These are phyloP conservation scores for Fusarium sacchari DNA, from an alignment of 2,329 filamentous ascomycete genomes.

Conservation along the genomic window DNA sequence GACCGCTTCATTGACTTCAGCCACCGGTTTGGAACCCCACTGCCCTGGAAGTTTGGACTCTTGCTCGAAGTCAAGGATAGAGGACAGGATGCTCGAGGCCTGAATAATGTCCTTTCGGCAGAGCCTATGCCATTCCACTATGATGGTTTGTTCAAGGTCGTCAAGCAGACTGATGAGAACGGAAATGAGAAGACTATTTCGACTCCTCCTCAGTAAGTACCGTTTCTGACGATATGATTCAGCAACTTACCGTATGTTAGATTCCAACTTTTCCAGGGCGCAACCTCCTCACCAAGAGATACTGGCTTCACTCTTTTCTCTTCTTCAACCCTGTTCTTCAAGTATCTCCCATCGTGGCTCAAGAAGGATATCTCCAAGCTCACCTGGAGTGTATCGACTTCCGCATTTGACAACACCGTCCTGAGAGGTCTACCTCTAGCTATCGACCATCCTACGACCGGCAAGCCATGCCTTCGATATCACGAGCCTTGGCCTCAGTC, in stretches of 20 bases:
- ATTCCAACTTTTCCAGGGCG: slow-evolving; percentile 64
- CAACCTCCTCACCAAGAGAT: slow-evolving; percentile 57
- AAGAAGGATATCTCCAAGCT: slow-evolving; percentile 49
- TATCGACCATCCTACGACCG: slow-evolving; percentile 56
- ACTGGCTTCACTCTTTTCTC: slow-evolving; percentile 66
- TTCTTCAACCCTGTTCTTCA: slow-evolving; percentile 60
- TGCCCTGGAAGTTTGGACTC: slow-evolving; percentile 64
- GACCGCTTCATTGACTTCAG: slow-evolving; percentile 58
- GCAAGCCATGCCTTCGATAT: slow-evolving; percentile 61
- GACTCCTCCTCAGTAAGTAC: slow-evolving; percentile 54
- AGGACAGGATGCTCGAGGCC: slow-evolving; percentile 53
- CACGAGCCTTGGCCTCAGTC: slow-evolving; percentile 64
- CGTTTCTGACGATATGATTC: not conserved
- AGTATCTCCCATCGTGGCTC: slow-evolving; percentile 54
- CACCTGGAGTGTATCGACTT: slow-evolving; percentile 61
- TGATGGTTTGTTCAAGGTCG: slow-evolving; percentile 66
- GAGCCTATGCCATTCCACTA: slow-evolving; percentile 69
- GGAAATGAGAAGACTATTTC: slow-evolving; percentile 55
- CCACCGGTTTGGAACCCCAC: slow-evolving; percentile 57
- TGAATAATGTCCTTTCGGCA: slow-evolving; percentile 63
- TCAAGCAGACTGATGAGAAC: slow-evolving; percentile 50
- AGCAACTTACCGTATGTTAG: slow-evolving; percentile 29
- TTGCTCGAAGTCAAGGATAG: slow-evolving; percentile 62
- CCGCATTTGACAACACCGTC: slow-evolving; percentile 57
- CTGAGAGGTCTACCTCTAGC: slow-evolving; percentile 58